These are phyloP conservation scores for Grifola frondosa DNA, from an alignment of 1,284 basidiomycete genomes.

Conservation along the genomic window DNA sequence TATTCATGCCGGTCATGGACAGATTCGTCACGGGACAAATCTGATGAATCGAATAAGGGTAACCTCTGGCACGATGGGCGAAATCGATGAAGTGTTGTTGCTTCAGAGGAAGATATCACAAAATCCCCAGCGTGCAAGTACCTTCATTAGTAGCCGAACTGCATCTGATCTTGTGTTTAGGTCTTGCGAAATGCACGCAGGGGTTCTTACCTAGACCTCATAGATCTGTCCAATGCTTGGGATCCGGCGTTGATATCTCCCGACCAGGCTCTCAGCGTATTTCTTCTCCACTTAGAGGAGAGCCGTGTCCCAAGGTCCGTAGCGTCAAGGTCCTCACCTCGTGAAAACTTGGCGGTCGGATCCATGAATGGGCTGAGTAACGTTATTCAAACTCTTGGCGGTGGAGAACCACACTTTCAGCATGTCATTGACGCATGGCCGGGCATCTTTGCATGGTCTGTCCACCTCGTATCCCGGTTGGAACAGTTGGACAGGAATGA, in stretches of 20 bases:
- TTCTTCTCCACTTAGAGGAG: constrained; percentile 12
- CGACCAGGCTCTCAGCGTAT: constrained; percentile 11
- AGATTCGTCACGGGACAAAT: too few relatives aligned
- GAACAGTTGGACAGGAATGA: constrained; percentile 15
- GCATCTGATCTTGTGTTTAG: too few relatives aligned
- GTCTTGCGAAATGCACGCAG: constrained; percentile 16
- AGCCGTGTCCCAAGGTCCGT: constrained; percentile 5
- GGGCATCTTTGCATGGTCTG: constrained; percentile 38
- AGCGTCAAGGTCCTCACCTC: constrained; percentile 2
- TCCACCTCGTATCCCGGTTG: constrained; percentile 33
- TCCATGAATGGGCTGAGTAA: constrained; percentile 36
- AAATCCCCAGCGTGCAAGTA: too few relatives aligned
- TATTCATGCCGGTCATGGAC: too few relatives aligned
- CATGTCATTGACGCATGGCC: constrained; percentile 33
- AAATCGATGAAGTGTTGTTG: too few relatives aligned
- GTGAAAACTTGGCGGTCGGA: constrained; percentile 31
- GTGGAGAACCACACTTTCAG: constrained; percentile 19
- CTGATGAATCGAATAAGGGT: too few relatives aligned
- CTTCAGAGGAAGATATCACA: too few relatives aligned
- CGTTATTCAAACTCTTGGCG: constrained; percentile 26
- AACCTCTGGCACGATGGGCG: too few relatives aligned
- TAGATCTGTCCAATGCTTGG: constrained; percentile 14
- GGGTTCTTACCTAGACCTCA: constrained; percentile 11
- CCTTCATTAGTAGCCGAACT: too few relatives aligned
- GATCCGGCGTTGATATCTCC: constrained; percentile 6